Conservation (phyloP, 2,329 filamentous ascomycete species). For the Aspergillus felis region DNA sequence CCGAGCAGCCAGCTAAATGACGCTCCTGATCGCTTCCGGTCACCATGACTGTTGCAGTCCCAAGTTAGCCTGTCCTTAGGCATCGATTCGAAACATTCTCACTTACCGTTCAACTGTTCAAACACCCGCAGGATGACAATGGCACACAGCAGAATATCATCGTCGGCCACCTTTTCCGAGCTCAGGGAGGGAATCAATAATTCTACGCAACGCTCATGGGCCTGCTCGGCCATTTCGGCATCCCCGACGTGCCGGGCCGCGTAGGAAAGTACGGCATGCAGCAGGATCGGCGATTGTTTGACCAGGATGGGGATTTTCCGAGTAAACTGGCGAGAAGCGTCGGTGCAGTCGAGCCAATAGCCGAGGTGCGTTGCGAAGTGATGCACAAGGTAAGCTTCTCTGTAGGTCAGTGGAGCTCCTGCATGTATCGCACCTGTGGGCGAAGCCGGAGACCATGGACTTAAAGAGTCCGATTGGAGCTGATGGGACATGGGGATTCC, state of each 20-base stretch:
- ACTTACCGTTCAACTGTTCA: slow-evolving; percentile 21
- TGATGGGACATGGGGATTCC: too few relatives aligned
- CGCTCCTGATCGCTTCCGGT: slow-evolving; percentile 9
- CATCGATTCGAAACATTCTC: neutral
- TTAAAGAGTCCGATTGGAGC: too few relatives aligned
- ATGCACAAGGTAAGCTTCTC: slow-evolving; percentile 10
- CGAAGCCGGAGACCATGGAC: too few relatives aligned
- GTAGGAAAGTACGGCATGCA: slow-evolving; percentile 9
- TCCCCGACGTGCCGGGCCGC: slow-evolving; percentile 8
- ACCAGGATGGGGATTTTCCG: slow-evolving; percentile 9
- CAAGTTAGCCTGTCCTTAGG: too few relatives aligned
- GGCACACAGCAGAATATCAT: slow-evolving; percentile 19
- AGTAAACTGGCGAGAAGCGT: slow-evolving; percentile 10
- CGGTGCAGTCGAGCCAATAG: slow-evolving; percentile 10
- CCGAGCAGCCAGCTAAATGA: slow-evolving; percentile 11
- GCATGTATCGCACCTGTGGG: neutral
- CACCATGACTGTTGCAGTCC: slow-evolving; percentile 2
- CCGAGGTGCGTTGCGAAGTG: slow-evolving; percentile 10
- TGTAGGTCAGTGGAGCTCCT: slow-evolving; percentile 6
- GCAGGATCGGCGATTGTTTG: slow-evolving; percentile 8
- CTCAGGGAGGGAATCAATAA: slow-evolving; percentile 8
- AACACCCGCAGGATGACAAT: slow-evolving; percentile 22
- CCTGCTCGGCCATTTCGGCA: slow-evolving; percentile 10
- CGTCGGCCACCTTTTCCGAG: slow-evolving; percentile 9
- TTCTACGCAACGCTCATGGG: neutral